Evolutionary conservation across 345 rosid species (phyloP).

Genomic region (Aquilaria malaccensis): DNA sequence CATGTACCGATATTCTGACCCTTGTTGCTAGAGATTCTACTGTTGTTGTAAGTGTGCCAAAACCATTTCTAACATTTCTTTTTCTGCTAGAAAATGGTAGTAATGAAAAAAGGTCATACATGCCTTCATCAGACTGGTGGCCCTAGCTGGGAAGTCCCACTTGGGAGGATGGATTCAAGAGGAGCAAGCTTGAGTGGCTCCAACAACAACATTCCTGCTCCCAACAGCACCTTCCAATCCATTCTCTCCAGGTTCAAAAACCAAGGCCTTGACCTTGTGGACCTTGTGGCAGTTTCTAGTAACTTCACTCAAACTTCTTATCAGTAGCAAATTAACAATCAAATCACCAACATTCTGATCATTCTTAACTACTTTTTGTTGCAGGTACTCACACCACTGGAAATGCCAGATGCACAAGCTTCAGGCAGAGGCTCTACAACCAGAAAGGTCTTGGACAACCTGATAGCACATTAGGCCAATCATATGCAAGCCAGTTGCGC

Average conservation of each 20-base stretch:
- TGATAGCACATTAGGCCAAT: slow-evolving; percentile 56
- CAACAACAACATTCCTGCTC: slow-evolving; percentile 67
- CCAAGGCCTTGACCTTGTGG: slow-evolving; percentile 60
- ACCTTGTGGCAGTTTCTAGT: slow-evolving; percentile 89
- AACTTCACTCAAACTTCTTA: background rate
- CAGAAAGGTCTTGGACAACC: slow-evolving; percentile 75
- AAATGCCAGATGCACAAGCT: slow-evolving; percentile 72
- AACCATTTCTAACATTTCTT: background rate
- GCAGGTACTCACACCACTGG: slow-evolving; percentile 97
- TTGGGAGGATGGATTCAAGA: slow-evolving; percentile 78
- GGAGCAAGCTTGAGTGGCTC: slow-evolving; percentile 74
- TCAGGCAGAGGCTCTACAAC: slow-evolving; percentile 90
- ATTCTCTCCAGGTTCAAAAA: slow-evolving; percentile 58
- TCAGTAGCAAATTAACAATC: background rate
- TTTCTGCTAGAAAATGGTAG: background rate
- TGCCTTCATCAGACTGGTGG: slow-evolving; percentile 57
- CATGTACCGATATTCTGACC: slow-evolving; percentile 78
- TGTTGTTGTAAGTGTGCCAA: slow-evolving; percentile 46
- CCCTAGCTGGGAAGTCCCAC: slow-evolving; percentile 77
- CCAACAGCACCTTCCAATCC: slow-evolving; percentile 57
- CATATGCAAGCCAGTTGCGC: slow-evolving; percentile 45
- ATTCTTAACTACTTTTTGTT: background rate
- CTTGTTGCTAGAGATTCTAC: slow-evolving; percentile 92
- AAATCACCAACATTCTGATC: background rate
- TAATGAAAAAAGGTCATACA: background rate